Conservation (phyloP, 345 rosid genomes). For the Hibiscus mutabilis region DNA sequence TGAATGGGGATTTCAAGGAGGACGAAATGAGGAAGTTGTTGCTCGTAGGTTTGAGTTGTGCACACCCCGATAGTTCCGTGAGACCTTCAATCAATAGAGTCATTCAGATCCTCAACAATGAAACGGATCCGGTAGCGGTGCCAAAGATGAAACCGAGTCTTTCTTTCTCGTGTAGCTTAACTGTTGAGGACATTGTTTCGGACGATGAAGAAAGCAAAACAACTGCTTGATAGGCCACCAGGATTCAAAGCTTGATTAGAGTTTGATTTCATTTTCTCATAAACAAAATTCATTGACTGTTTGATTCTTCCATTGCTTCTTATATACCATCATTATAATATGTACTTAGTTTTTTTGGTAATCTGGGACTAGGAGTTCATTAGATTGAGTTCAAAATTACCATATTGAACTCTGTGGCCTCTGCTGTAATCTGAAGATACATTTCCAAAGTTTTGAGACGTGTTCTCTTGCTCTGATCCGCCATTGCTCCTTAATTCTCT, state of each 20-base stretch:
- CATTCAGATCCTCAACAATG: background rate
- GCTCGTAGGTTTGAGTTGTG: background rate
- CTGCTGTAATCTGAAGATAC: constrained; percentile 5
- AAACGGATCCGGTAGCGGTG: background rate
- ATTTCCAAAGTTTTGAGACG: background rate
- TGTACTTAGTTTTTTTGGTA: too few relatives aligned
- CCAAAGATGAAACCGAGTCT: background rate
- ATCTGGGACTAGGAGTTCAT: too few relatives aligned
- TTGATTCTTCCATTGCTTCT: constrained; percentile 28
- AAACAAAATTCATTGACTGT: constrained; percentile 18
- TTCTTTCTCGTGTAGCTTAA: constrained; percentile 2
- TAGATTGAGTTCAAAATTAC: constrained; percentile 48
- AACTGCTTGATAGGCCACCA: background rate
- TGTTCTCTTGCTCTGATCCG: too few relatives aligned
- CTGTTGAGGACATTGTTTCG: constrained; percentile 74
- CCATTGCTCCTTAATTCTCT: too few relatives aligned
- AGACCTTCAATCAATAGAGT: background rate
- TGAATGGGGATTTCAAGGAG: background rate
- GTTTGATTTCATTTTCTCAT: constrained; percentile 1
- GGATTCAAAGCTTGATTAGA: background rate
- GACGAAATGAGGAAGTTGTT: background rate
- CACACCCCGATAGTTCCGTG: background rate
- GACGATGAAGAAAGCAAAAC: constrained; percentile 38
- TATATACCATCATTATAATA: too few relatives aligned
- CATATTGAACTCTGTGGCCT: constrained; percentile 48